phyloP scores from a whole-genome alignment of 768 basidiomycete species.

The Auricularia auricula-judae region DNA sequence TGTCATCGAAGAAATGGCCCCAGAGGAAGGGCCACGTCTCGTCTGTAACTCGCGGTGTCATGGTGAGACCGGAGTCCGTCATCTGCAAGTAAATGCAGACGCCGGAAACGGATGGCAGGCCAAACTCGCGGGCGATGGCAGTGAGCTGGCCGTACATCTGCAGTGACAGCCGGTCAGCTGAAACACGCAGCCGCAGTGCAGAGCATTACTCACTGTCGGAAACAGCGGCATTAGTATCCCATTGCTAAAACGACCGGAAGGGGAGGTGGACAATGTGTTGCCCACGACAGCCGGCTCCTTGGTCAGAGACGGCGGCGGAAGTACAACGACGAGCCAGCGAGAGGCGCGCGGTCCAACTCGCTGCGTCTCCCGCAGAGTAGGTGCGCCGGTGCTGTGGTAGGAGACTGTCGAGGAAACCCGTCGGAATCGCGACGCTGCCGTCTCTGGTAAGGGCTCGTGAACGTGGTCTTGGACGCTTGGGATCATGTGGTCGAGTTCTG shows the following conservation, averaged over 20 bases:
- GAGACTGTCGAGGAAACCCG: slow-evolving; percentile 36
- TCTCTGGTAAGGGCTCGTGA: not conserved
- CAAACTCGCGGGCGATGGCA: slow-evolving; percentile 73
- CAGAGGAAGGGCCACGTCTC: slow-evolving; percentile 69
- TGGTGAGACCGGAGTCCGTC: slow-evolving; percentile 39
- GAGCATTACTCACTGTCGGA: slow-evolving; percentile 41
- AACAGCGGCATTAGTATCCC: slow-evolving; percentile 68
- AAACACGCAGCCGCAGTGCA: slow-evolving; percentile 4
- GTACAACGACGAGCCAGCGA: slow-evolving; percentile 52
- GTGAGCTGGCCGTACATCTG: slow-evolving; percentile 69
- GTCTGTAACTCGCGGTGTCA: slow-evolving; percentile 65
- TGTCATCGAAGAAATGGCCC: slow-evolving; percentile 37
- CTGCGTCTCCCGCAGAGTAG: slow-evolving; percentile 18
- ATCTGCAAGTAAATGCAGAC: slow-evolving; percentile 71
- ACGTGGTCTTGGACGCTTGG: slow-evolving; percentile 4
- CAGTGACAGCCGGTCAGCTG: slow-evolving; percentile 3
- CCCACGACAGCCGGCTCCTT: slow-evolving; percentile 51
- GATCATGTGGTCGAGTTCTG: slow-evolving; percentile 17
- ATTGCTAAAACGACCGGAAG: slow-evolving; percentile 48
- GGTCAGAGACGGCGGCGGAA: slow-evolving; percentile 49
- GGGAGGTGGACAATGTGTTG: slow-evolving; percentile 46
- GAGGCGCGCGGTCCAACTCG: slow-evolving; percentile 13
- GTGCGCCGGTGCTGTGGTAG: slow-evolving; percentile 42
- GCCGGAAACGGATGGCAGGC: slow-evolving; percentile 65
- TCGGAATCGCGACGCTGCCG: slow-evolving; percentile 27